Evolutionary conservation across 2,329 filamentous ascomycete species (phyloP), one percentile per base, ranked within the genome.

Genomic region (Cladosporium sp.): DNA sequence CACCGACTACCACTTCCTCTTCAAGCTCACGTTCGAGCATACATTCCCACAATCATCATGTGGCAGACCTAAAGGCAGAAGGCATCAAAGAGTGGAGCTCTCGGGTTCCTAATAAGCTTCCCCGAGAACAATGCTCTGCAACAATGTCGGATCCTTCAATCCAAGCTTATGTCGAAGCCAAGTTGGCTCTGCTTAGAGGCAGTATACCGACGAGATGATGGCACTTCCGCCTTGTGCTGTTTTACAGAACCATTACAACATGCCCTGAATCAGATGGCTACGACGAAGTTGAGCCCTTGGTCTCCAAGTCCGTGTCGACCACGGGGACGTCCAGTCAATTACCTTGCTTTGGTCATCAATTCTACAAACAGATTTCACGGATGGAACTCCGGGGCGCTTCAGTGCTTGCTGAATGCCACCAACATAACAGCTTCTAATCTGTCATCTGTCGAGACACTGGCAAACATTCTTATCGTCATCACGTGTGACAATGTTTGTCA

Each of bases 151-250:
- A 69, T 55, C 63, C 69, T 6, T 65, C 66, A 39, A 62, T 73
- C 1, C 67, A 72, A 54, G 71, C 70, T 3, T 73, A 73, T 49
- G 60, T 72, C n/a, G 65, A 69, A 59, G 69, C 69, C 19, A 73
- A 73, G 63, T 62, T 72, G 67, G 67, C 68, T 6, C 64, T 73
- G 14, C 72, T 73, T 52, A 66, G 66, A n/a, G 67, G 59, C 36
- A 59, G 65, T 34, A 55, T 59, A 25, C 38, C 52, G 4, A 59
- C 59, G 5, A 62, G 59, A 15, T 56, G 43, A 45, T 28, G 40
- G 12, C 6, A 12, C n/a, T 42, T 30, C 42, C 17, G 22, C 22
- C 15, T 17, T 9, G 3, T 45, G 8, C 8, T 30, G 28, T 30
- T 9, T 30, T 30, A 30, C 30, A 34, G 8, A 9, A 34, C 9